Evolutionary conservation across 2,329 filamentous ascomycete genomes (phyloP).

Genomic region (Aspergillus candidus): DNA sequence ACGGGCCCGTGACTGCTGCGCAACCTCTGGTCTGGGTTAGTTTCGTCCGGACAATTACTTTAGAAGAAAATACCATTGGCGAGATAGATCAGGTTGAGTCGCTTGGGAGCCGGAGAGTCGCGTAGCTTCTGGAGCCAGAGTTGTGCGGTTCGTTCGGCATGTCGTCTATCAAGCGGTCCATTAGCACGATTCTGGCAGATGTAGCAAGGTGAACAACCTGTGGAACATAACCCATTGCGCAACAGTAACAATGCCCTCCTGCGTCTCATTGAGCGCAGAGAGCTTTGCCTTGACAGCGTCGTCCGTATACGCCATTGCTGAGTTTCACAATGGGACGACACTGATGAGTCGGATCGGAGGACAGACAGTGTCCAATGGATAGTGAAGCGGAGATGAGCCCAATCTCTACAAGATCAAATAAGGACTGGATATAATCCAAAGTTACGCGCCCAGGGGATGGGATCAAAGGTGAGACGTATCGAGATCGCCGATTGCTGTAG

Average conservation of each 20-base stretch:
- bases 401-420: too few relatives aligned
- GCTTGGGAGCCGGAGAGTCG: constrained; percentile 77
- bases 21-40: constrained; percentile 61
- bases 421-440: too few relatives aligned
- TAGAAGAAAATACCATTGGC: constrained; percentile 68
- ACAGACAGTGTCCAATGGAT: too few relatives aligned
- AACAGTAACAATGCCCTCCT: constrained; percentile 92
- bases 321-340: neutral
- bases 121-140: constrained; percentile 87
- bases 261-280: constrained; percentile 90
- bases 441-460: too few relatives aligned
- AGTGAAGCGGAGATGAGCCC: too few relatives aligned
- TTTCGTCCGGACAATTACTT: neutral
- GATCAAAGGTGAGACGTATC: too few relatives aligned
- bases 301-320: constrained; percentile 83
- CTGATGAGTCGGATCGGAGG: too few relatives aligned
- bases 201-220: constrained; percentile 52
- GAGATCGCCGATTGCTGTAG: too few relatives aligned
- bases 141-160: constrained; percentile 85
- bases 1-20: constrained; percentile 89
- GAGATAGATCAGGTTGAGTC: constrained; percentile 86
- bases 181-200: constrained; percentile 16
- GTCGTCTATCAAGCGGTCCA: constrained; percentile 54
- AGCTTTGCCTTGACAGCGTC: constrained; percentile 93
- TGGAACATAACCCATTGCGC: constrained; percentile 99